Evolutionary conservation across 2,329 filamentous ascomycete genomes (phyloP), one percentile per base, ranked within the genome.

Genomic region (Diaporthe humulicola): DNA sequence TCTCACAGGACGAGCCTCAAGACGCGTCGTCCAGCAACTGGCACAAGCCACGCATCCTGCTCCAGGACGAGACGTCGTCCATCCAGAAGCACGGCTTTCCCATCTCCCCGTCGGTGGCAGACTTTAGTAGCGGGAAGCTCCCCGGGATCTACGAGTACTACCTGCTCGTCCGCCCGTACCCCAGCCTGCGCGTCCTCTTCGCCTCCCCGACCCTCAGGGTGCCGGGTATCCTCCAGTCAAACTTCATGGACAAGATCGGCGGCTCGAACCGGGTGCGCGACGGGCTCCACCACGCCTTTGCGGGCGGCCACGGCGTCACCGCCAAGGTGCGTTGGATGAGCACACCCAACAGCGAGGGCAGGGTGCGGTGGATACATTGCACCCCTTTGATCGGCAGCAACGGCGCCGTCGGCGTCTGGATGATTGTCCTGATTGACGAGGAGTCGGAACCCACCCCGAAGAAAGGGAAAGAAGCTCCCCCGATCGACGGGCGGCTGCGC

Each of bases 321-420:
- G 93, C 93, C 5, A 94, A 94, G 80, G 89, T 96, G 15, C 89
- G 90, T 69, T 96, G 93, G 94, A 84, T 94, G 67, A 40, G 66
- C 57, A 38, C 25, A 30, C 30, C 45, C 15, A 36, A 56, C 17
- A 40, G 28, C 52, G 88, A 90, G 67, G 93, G 93, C 0, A 88
- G 92, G 25, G 88, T 89, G 67, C 88, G 93, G 57, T 95, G 93
- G 93, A 93, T 95, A 52, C 93, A 95, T 81, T 94, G 93, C 80
- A 95, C 93, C 28, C 93, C 94, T 2, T 83, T 95, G 5, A 83
- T 94, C 3, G 93, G 93, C 4, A 87, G 88, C 56, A 92, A 92
- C 76, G 91, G 92, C 2, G 86, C 89, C 6, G 90, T 95, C 0
- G 94, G 94, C 22, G 93, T 95, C 0, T 95, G 93, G 93, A 94